phyloP scores from a whole-genome alignment of 2,329 filamentous ascomycete species.

The Fusarium anthophilum region DNA sequence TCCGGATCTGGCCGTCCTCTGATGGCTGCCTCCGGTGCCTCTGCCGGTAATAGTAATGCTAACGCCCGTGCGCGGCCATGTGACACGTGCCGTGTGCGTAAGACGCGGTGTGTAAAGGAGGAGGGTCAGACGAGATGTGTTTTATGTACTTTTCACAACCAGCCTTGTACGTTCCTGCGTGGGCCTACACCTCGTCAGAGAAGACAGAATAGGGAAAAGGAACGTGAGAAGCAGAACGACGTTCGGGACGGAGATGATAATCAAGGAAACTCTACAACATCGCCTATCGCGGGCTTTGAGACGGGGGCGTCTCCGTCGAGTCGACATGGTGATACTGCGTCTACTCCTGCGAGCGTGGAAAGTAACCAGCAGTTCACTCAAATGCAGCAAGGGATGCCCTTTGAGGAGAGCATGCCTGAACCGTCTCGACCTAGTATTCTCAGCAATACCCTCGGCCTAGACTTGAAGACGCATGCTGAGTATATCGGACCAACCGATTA shows the following conservation, averaged over 20 bases:
- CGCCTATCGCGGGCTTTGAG: constrained; percentile 12
- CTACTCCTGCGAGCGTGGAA: constrained; percentile 39
- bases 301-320: constrained; percentile 34
- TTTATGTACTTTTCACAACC: constrained; percentile 72
- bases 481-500: constrained; percentile 69
- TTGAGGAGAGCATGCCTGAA: constrained; percentile 25
- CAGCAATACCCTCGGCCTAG: constrained; percentile 61
- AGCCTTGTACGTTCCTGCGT: constrained; percentile 71
- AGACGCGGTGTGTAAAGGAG: constrained; percentile 72
- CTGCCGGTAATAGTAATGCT: constrained; percentile 11
- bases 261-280: constrained; percentile 19
- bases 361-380: constrained; percentile 29
- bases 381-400: constrained; percentile 25
- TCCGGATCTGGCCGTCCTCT: constrained; percentile 9
- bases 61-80: constrained; percentile 56
- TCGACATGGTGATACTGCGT: constrained; percentile 38
- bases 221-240: constrained; percentile 26
- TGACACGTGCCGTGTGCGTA: constrained; percentile 72
- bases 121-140: constrained; percentile 68
- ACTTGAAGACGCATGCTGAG: constrained; percentile 67
- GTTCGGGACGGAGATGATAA: constrained; percentile 34
- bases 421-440: constrained; percentile 46
- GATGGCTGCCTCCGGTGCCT: constrained; percentile 5
- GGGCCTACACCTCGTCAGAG: constrained; percentile 47
- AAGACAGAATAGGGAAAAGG: constrained; percentile 36